Conservation (phyloP, 2,329 filamentous ascomycete genomes). For the Claviceps sp. region DNA sequence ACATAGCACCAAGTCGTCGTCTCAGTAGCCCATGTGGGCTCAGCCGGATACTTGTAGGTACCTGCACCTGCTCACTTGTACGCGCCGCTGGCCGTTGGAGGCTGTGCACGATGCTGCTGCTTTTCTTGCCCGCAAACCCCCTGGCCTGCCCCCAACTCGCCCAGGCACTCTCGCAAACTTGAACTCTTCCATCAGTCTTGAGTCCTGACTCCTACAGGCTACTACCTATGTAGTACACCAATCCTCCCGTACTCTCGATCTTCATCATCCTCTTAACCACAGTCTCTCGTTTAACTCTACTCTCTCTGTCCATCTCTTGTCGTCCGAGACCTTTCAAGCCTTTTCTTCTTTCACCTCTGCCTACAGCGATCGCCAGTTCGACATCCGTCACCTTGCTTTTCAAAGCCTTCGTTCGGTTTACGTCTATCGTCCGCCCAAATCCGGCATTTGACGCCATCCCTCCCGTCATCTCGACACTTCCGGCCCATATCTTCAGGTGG, state of each 20-base stretch:
- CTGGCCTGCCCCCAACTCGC: neutral
- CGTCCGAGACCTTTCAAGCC: neutral
- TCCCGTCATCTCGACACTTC: neutral
- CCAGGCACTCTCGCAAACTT: neutral
- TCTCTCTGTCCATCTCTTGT: neutral
- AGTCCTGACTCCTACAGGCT: too few relatives aligned
- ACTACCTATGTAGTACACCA: neutral
- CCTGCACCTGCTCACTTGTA: neutral
- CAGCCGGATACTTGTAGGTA: neutral
- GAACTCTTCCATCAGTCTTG: neutral
- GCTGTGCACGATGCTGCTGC: slow-evolving; percentile 1
- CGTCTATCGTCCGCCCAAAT: neutral
- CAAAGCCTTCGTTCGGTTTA: neutral
- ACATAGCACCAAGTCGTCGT: too few relatives aligned
- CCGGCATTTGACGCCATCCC: neutral
- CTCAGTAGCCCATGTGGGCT: neutral
- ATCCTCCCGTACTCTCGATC: neutral
- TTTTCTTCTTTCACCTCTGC: neutral
- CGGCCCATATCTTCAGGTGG: neutral
- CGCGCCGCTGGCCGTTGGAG: neutral
- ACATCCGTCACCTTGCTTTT: neutral
- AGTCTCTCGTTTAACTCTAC: slow-evolving; percentile 6
- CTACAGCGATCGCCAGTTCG: neutral
- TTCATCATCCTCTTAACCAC: neutral
- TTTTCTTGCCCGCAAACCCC: neutral